Evolutionary conservation across 768 basidiomycete species (phyloP), one percentile per base, ranked within the genome.

Genomic region (Sutorius australiensis): DNA sequence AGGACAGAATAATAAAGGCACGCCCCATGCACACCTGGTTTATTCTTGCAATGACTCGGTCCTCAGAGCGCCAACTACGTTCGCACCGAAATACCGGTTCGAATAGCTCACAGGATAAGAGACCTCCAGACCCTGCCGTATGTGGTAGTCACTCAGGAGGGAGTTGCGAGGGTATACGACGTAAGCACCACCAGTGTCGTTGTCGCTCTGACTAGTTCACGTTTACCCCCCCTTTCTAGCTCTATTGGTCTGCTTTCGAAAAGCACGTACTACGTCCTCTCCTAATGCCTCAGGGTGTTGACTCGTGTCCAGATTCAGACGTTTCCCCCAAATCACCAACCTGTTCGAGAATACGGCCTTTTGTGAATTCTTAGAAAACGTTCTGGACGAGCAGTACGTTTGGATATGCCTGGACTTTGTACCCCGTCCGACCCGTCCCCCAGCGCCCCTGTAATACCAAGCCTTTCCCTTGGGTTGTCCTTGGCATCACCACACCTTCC

Each of bases 191-290:
- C 36, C 36, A 32, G 40, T 27, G 7, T 50, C 12, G 33, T 19
- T n/a, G 2, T n/a, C n/a, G 42, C 14, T 52, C 17, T 21, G 16
- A 32, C 40, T 21, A 24, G 46, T 46, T 54, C 49, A 54, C 47
- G 46, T 46, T 54, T 47, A 54, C 47, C 30, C 12, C 24, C 28
- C 43, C 55, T 19, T 24, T 30, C 38, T 17, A 93, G 91, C 72
- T 92, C 30, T 94, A 94, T 66, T 91, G 88, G 86, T 78, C 80
- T 48, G 89, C 90, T 7, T 93, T 93, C 60, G 89, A 93, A 63
- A 87, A 84, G 89, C 92, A 64, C 31, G 24, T 24, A 71, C 56
- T 12, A 19, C 10, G 19, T 46, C 19, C 42, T 31, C 59, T 37
- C 36, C 45, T 28, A 24, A 8, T 36, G 5, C 42, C 27, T 42